A percentile compares a stretch with the other conserved stretches of the same genome.
These are phyloP conservation scores for Seiridium unicorne DNA, from an alignment of 2,329 filamentous ascomycete species.

Conservation along the genomic window DNA sequence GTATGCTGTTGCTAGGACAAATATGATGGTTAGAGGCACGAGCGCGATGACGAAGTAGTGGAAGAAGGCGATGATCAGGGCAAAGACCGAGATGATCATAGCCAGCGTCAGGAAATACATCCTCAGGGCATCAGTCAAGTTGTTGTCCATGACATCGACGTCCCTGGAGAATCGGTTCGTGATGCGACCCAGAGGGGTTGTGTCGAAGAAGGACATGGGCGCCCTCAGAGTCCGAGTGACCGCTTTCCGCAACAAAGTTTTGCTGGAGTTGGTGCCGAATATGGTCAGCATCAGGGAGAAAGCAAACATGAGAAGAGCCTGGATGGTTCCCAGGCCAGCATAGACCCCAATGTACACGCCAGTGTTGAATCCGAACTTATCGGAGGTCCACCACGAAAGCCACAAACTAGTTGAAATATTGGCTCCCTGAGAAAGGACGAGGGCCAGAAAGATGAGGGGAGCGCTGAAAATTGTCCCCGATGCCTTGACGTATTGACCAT, in stretches of 20 bases:
- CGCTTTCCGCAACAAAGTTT: slow-evolving; percentile 76
- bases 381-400: slow-evolving; percentile 90
- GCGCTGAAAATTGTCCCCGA: slow-evolving; percentile 71
- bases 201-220: slow-evolving; percentile 94
- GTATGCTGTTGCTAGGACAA: slow-evolving; percentile 80
- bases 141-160: slow-evolving; percentile 96
- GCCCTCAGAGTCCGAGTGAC: slow-evolving; percentile 73
- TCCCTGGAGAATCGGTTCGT: slow-evolving; percentile 96
- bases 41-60: slow-evolving; percentile 74
- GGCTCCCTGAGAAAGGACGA: slow-evolving; percentile 73
- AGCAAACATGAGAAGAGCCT: slow-evolving; percentile 73
- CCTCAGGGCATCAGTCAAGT: slow-evolving; percentile 80
- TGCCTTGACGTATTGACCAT: slow-evolving; percentile 72
- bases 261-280: slow-evolving; percentile 78
- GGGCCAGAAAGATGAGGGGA: slow-evolving; percentile 59
- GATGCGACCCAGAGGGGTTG: slow-evolving; percentile 90
- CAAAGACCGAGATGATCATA: slow-evolving; percentile 81
- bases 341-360: slow-evolving; percentile 73
- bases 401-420: slow-evolving; percentile 89
- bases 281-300: slow-evolving; percentile 80
- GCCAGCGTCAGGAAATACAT: slow-evolving; percentile 88
- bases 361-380: slow-evolving; percentile 66
- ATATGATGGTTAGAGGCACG: slow-evolving; percentile 68
- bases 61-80: slow-evolving; percentile 92
- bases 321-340: slow-evolving; percentile 67